phyloP scores from a whole-genome alignment of 1,139 yeast species.

The Yarrowia galli region DNA sequence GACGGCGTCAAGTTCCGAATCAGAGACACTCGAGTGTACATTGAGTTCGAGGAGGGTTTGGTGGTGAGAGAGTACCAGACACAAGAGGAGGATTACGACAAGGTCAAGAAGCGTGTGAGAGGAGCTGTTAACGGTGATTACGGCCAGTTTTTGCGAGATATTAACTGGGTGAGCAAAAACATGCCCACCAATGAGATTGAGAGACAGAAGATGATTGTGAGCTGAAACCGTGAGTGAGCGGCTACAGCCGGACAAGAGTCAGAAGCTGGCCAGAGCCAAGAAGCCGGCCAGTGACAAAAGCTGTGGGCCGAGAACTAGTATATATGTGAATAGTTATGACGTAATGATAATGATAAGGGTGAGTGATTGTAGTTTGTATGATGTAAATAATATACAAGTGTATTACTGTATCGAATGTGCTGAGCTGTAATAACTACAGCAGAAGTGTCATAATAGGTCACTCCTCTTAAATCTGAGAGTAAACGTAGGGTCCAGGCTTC shows the following conservation, averaged over 20 bases:
- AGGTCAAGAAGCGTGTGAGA: conserved; percentile 49
- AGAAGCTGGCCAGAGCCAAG: no score
- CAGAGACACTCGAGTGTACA: conserved; percentile 80
- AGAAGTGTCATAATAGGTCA: no score
- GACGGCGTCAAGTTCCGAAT: conserved; percentile 87
- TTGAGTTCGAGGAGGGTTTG: conserved; percentile 72
- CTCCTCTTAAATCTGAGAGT: conserved; percentile 43
- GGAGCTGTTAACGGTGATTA: conserved; percentile 29
- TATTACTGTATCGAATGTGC: no score
- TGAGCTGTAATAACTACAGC: no score
- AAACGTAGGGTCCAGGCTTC: conserved; percentile 83
- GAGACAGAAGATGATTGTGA: conserved; percentile 24
- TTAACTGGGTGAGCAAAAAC: conserved; percentile 77
- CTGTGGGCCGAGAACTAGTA: not conserved
- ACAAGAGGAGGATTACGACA: conserved; percentile 71
- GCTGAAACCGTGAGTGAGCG: not conserved
- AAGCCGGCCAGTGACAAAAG: no score
- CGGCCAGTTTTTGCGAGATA: conserved; percentile 76
- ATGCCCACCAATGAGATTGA: conserved; percentile 55
- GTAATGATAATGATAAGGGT: conserved; percentile 11
- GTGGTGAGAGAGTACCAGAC: conserved; percentile 80
- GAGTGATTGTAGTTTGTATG: not conserved
- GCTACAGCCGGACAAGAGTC: no score
- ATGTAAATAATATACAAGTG: no score
- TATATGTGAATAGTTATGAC: conserved; percentile 31